phyloP scores from a whole-genome alignment of 2,329 filamentous ascomycete species.

The Hymenoscyphus infarciens region DNA sequence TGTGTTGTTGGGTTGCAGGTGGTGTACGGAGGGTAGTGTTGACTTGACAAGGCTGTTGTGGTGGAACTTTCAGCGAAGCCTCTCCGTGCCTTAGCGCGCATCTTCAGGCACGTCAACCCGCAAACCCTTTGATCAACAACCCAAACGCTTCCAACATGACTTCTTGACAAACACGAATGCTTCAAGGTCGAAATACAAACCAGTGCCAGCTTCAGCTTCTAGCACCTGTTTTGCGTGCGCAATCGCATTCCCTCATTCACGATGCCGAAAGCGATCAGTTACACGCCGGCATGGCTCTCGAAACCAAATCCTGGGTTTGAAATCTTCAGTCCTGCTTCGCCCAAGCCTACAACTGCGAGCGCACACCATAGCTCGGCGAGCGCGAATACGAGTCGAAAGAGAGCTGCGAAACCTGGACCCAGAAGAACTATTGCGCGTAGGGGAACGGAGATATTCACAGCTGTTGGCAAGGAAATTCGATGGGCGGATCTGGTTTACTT shows the following conservation, averaged over 20 bases:
- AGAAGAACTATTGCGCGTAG: conserved; percentile 71
- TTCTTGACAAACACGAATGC: conserved; percentile 13
- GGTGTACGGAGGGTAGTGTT: not conserved
- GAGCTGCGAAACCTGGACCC: conserved; percentile 46
- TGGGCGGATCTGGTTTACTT: conserved; percentile 83
- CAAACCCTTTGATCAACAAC: conserved; percentile 22
- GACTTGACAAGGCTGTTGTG: conserved; percentile 7
- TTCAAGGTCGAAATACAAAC: conserved; percentile 17
- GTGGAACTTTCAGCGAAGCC: conserved; percentile 13
- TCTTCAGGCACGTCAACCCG: conserved; percentile 18
- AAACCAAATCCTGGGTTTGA: conserved; percentile 72
- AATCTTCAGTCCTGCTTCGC: conserved; percentile 61
- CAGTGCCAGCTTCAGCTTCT: conserved; percentile 19
- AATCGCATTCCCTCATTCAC: conserved; percentile 27
- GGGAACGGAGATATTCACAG: conserved; percentile 84
- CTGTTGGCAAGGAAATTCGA: conserved; percentile 82
- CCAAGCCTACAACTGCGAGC: conserved; percentile 30
- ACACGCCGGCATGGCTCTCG: conserved; percentile 84
- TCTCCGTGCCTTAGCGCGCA: conserved; percentile 25
- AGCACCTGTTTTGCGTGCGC: conserved; percentile 12
- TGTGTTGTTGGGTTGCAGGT: conserved; percentile 20
- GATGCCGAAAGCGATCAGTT: conserved; percentile 85
- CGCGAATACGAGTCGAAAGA: conserved; percentile 36
- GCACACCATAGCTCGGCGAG: conserved; percentile 20
- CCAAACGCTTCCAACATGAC: conserved; percentile 13